phyloP scores from a whole-genome alignment of 1,284 basidiomycete genomes.

The Clitocybe nebularis region DNA sequence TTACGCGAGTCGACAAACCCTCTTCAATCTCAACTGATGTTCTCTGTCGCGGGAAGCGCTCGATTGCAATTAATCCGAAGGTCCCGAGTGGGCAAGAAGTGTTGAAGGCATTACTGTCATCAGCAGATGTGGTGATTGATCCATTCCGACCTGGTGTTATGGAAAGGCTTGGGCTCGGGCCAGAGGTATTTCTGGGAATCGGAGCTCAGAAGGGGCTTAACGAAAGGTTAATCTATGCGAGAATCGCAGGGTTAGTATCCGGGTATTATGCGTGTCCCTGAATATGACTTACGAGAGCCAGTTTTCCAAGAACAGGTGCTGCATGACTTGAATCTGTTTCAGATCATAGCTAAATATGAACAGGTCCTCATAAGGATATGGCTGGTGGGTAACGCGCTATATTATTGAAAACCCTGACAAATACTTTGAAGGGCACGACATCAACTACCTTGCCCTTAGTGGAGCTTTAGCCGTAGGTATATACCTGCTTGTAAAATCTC shows the following conservation, averaged over 20 bases:
- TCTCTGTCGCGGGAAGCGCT: conserved; percentile 71
- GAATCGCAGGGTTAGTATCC: conserved; percentile 56
- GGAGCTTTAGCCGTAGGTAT: conserved; percentile 67
- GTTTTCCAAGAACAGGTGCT: conserved; percentile 57
- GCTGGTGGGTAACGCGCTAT: conserved; percentile 43
- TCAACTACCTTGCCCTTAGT: conserved; percentile 83
- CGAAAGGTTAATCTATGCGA: conserved; percentile 57
- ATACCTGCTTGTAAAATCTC: neutral
- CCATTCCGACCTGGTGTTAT: conserved; percentile 82
- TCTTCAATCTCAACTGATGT: conserved; percentile 42
- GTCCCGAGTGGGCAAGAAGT: conserved; percentile 52
- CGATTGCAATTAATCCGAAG: conserved; percentile 68
- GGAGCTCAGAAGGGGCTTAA: conserved; percentile 47
- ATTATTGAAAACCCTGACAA: neutral
- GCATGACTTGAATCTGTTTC: neutral
- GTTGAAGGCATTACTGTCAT: conserved; percentile 56
- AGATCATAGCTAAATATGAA: conserved; percentile 11
- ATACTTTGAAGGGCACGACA: conserved; percentile 61
- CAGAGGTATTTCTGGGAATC: conserved; percentile 63
- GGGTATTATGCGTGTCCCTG: neutral
- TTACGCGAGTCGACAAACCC: conserved; percentile 71
- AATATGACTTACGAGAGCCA: conserved; percentile 20
- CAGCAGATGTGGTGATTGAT: conserved; percentile 79
- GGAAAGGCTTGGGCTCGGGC: conserved; percentile 75
- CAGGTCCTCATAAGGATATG: conserved; percentile 65